Evolutionary conservation across 163 green algal species (phyloP).

Genomic region (Chlorella variabilis): DNA sequence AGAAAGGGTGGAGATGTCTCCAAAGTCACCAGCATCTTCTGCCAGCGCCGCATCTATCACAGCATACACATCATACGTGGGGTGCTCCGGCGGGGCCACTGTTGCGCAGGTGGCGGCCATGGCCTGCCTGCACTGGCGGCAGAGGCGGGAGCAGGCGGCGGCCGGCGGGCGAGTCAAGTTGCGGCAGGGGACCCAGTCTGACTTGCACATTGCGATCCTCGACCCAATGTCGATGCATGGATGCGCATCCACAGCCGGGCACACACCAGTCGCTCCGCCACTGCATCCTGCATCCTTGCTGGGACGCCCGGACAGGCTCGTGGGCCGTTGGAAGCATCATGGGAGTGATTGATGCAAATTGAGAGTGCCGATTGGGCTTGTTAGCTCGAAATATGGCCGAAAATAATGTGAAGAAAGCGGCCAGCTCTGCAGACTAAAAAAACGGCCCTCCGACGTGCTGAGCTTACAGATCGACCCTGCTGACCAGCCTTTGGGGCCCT

Average conservation of each 20-base stretch:
- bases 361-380: too few relatives aligned
- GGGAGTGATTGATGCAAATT: background rate
- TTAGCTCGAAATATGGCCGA: too few relatives aligned
- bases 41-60: conserved; percentile 78
- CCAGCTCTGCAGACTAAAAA: too few relatives aligned
- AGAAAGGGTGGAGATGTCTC: conserved; percentile 91
- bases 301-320: too few relatives aligned
- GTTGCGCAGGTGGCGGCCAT: conserved; percentile 25
- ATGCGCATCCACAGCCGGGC: too few relatives aligned
- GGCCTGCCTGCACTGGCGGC: conserved; percentile 30
- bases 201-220: too few relatives aligned
- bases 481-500: too few relatives aligned
- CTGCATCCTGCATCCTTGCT: conserved; percentile 20
- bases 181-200: background rate
- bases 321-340: too few relatives aligned
- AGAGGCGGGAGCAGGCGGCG: background rate
- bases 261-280: conserved; percentile 48
- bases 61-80: conserved; percentile 75
- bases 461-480: too few relatives aligned
- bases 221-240: background rate
- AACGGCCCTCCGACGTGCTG: too few relatives aligned
- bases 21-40: conserved; percentile 88
- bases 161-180: background rate
- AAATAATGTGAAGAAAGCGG: too few relatives aligned
- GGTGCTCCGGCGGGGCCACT: conserved; percentile 67